Conservation (phyloP, 495 filamentous ascomycete genomes). For the Aspergillus asperescens region DNA sequence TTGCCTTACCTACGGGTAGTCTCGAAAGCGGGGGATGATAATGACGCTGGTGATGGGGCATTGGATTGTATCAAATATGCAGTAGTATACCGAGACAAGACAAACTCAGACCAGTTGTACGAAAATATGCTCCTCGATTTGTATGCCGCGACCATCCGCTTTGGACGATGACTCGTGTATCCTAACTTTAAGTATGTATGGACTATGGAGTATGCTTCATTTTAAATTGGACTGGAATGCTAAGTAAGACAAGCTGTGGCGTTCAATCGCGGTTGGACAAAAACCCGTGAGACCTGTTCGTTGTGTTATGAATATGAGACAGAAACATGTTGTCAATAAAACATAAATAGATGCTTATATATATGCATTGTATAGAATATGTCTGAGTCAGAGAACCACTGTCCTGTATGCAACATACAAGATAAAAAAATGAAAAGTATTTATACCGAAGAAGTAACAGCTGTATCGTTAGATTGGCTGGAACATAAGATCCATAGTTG, state of each 20-base stretch:
- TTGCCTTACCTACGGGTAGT: constrained; percentile 1
- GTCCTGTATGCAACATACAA: not conserved
- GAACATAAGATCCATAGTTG: not conserved
- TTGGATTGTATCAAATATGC: constrained; percentile 13
- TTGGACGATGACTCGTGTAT: too few species aligned
- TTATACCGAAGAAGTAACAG: not conserved
- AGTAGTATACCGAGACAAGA: constrained; percentile 7
- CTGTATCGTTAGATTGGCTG: not conserved
- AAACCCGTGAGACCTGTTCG: too few species aligned
- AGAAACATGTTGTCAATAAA: too few species aligned
- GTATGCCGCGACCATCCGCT: not conserved
- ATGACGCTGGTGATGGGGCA: constrained; percentile 3
- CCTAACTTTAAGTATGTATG: too few species aligned
- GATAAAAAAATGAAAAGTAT: not conserved
- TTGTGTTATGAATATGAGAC: too few species aligned
- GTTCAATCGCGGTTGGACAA: too few species aligned
- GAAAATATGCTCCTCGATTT: not conserved
- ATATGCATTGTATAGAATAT: too few species aligned
- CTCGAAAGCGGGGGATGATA: not conserved
- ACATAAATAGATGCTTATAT: too few species aligned
- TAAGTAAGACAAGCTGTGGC: too few species aligned
- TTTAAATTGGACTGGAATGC: too few species aligned
- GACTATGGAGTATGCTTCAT: too few species aligned
- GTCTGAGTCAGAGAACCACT: not conserved
- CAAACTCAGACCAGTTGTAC: constrained; percentile 11